Evolutionary conservation across 2,329 filamentous ascomycete species (phyloP).

Genomic region (Fusarium robinianum): DNA sequence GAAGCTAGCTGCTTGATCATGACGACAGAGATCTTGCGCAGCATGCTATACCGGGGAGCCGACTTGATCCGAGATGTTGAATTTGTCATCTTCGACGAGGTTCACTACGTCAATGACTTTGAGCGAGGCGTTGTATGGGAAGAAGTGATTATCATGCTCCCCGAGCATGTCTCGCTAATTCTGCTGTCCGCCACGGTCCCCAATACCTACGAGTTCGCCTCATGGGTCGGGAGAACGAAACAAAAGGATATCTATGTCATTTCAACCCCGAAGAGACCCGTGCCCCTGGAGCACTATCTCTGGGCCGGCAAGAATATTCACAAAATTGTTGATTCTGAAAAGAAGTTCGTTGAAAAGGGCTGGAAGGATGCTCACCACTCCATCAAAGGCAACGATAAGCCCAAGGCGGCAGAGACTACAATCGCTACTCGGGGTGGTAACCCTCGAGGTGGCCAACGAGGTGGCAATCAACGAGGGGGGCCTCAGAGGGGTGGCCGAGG

Average conservation of each 20-base stretch:
- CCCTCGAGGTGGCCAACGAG: constrained; percentile 43
- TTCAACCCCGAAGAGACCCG: constrained; percentile 91
- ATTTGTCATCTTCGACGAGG: constrained; percentile 98
- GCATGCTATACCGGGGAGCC: constrained; percentile 96
- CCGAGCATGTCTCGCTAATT: constrained; percentile 94
- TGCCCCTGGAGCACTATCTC: constrained; percentile 92
- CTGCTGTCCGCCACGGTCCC: constrained; percentile 94
- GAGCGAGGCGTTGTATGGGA: constrained; percentile 99
- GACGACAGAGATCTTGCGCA: constrained; percentile 97
- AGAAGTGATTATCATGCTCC: constrained; percentile 99
- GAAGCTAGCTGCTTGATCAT: constrained; percentile 99
- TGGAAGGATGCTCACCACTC: constrained; percentile 93
- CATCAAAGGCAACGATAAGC: constrained; percentile 80
- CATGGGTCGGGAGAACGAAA: constrained; percentile 97
- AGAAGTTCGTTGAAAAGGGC: constrained; percentile 86
- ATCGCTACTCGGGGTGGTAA: constrained; percentile 46
- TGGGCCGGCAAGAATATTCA: constrained; percentile 93
- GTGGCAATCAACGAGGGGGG: constrained; percentile 46
- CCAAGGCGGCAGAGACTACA: constrained; percentile 51
- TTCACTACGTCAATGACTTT: constrained; percentile 96
- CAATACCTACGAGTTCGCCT: constrained; percentile 97
- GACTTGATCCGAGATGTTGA: constrained; percentile 97
- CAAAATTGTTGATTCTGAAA: constrained; percentile 93
- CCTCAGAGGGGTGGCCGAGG: constrained; percentile 52
- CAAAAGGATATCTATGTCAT: constrained; percentile 99